Conservation (phyloP, 2,329 filamentous ascomycete genomes). For the Dactylellina leptospora region DNA sequence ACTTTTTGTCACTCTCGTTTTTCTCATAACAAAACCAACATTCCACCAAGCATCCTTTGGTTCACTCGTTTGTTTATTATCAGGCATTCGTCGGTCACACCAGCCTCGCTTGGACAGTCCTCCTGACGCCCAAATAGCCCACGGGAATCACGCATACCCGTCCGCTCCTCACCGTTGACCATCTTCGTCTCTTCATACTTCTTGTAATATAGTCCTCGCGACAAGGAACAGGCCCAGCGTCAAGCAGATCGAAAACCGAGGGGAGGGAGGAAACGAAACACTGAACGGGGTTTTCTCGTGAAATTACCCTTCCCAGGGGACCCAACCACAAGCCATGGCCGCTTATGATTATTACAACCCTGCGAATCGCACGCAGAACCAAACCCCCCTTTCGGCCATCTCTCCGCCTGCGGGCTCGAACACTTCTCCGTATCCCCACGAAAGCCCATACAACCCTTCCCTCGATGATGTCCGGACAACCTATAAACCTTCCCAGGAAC, state of each 20-base stretch:
- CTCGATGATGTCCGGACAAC: constrained; percentile 50
- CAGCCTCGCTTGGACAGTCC: constrained; percentile 24
- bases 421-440: constrained; percentile 17
- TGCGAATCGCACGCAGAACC: constrained; percentile 31
- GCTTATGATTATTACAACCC: constrained; percentile 61
- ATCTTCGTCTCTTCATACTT: constrained; percentile 23
- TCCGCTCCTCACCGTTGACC: constrained; percentile 20
- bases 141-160: constrained; percentile 38
- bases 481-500: constrained; percentile 48
- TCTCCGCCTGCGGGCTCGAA: constrained; percentile 20
- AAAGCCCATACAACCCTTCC: constrained; percentile 47
- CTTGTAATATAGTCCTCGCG: constrained; percentile 16
- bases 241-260: neutral
- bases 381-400: constrained; percentile 42
- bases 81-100: too few relatives aligned
- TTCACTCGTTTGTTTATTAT: constrained; percentile 9
- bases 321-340: constrained; percentile 53
- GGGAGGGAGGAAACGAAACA: constrained; percentile 16
- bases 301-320: constrained; percentile 29
- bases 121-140: constrained; percentile 27
- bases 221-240: constrained; percentile 1
- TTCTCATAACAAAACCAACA: too few relatives aligned
- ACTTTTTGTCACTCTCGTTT: neutral
- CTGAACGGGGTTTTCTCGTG: constrained; percentile 13
- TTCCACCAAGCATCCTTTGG: neutral